Evolutionary conservation across 202 grass and related monocot genomes (phyloP).

Genomic region (Carex arenaria): DNA sequence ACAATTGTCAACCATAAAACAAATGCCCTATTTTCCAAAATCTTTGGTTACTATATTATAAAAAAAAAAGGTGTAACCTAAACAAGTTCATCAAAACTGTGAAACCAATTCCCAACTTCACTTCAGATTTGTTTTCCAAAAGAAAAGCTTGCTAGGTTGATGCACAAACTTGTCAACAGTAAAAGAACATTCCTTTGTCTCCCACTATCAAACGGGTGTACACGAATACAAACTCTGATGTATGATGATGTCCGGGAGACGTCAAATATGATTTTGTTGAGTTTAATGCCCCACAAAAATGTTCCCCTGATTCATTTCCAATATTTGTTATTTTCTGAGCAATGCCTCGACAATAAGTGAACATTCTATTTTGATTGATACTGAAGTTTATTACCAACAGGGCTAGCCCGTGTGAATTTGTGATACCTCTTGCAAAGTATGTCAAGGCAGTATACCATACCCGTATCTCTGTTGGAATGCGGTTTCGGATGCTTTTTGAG

Average conservation of each 20-base stretch:
- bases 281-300: background rate
- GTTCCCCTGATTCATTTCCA: background rate
- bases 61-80: background rate
- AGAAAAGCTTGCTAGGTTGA: background rate
- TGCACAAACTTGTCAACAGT: background rate
- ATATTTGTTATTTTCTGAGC: background rate
- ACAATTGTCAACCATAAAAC: background rate
- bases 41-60: background rate
- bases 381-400: slow-evolving; percentile 37
- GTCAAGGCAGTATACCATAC: slow-evolving; percentile 97
- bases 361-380: slow-evolving; percentile 1
- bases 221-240: background rate
- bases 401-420: slow-evolving; percentile 95
- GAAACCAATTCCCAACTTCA: background rate
- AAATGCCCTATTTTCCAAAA: background rate
- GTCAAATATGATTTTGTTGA: background rate
- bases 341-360: background rate
- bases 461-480: slow-evolving; percentile 96
- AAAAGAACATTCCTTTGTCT: background rate
- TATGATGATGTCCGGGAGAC: background rate
- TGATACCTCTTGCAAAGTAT: slow-evolving; percentile 92
- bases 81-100: background rate
- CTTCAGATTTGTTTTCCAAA: background rate
- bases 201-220: background rate
- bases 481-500: slow-evolving; percentile 99